Percentiles rank a stretch among this genome's conserved stretches.
phyloP scores from a whole-genome alignment of 139 green algal species.

The Trebouxia sp. region DNA sequence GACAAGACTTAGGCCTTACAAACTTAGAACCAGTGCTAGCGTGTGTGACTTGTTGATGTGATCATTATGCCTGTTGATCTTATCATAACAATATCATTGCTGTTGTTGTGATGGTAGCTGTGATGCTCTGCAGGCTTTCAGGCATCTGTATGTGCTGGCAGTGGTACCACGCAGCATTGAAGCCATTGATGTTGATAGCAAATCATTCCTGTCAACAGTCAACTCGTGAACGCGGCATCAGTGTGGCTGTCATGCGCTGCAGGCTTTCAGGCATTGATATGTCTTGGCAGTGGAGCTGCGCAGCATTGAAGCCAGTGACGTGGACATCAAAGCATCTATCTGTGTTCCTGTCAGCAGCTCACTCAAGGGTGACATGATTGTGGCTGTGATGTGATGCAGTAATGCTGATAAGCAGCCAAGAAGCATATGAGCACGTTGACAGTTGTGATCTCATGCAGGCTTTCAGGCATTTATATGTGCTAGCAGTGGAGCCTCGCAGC shows the following conservation, averaged over 20 bases:
- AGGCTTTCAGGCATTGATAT: no score
- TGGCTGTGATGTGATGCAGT: neutral
- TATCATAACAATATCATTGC: no score
- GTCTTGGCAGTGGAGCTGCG: no score
- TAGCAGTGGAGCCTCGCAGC: slow-evolving; percentile 78
- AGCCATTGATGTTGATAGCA: slow-evolving; percentile 87
- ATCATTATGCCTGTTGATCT: no score
- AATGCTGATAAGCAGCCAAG: neutral
- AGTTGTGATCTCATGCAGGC: slow-evolving; percentile 75
- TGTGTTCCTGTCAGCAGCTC: slow-evolving; percentile 70
- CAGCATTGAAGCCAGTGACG: no score
- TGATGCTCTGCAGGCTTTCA: slow-evolving; percentile 78
- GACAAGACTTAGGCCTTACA: no score
- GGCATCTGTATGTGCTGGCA: slow-evolving; percentile 94
- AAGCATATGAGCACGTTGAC: neutral
- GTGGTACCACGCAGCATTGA: slow-evolving; percentile 72
- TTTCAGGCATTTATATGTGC: slow-evolving; percentile 93
- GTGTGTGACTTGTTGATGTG: no score
- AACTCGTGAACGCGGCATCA: no score
- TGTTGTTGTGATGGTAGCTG: no score
- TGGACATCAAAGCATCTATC: slow-evolving; percentile 62
- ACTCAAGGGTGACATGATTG: neutral
- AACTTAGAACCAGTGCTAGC: no score
- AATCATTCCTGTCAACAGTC: no score
- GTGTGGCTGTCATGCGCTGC: neutral